Percentiles rank a stretch among this genome's conserved stretches.
Conservation (phyloP, 208 protist genomes). For the Trichomonas vaginalis region DNA sequence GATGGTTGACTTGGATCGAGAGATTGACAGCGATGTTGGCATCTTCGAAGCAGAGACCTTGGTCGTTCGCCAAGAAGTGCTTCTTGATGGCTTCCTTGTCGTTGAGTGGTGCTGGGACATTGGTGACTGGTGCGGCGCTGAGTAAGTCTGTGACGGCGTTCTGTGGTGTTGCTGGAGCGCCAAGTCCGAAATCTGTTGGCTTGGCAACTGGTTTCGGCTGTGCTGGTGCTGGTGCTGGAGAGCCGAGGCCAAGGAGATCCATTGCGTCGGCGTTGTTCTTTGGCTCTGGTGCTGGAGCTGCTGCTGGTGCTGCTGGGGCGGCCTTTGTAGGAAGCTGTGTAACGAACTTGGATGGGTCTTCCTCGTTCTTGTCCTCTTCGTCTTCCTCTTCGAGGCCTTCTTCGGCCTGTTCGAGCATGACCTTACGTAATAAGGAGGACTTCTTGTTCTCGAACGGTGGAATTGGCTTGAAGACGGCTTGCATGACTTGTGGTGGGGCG, state of each 20-base stretch:
- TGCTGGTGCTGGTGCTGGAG: neutral
- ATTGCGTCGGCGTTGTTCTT: neutral
- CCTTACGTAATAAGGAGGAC: neutral
- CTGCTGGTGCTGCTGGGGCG: neutral
- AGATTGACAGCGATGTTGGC: neutral
- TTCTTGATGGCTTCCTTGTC: neutral
- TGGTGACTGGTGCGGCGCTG: neutral
- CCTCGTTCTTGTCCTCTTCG: neutral
- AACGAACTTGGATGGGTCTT: neutral
- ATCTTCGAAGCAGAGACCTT: neutral
- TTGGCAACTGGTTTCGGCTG: neutral
- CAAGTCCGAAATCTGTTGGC: too few species aligned
- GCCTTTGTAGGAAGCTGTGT: neutral
- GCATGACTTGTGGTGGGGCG: neutral
- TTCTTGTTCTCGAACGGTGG: slow-evolving; percentile 35
- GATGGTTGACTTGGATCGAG: neutral
- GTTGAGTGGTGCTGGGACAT: too few species aligned
- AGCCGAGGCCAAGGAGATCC: neutral
- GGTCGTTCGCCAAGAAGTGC: neutral
- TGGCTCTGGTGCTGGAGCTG: neutral
- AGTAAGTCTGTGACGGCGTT: neutral
- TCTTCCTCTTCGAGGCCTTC: neutral
- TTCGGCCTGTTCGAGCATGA: neutral
- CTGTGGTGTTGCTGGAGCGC: neutral
- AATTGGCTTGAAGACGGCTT: slow-evolving; percentile 43